Percentiles rank a stretch among this genome's conserved stretches.
Conservation (phyloP, 768 basidiomycete species). For the Leccinum imitatum region DNA sequence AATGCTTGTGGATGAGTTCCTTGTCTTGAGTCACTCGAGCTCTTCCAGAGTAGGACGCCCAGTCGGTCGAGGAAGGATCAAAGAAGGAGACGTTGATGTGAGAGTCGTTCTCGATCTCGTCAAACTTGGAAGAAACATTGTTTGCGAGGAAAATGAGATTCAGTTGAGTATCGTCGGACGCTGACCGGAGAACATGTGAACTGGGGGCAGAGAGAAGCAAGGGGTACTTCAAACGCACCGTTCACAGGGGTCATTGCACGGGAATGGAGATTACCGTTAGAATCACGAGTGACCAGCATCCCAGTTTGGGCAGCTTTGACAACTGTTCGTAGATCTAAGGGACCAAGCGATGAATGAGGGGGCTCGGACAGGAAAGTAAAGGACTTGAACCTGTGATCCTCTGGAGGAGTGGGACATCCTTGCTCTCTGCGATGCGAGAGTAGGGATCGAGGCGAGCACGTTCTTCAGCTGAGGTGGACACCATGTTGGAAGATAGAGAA, state of each 20-base stretch:
- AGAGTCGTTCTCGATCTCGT: constrained; percentile 71
- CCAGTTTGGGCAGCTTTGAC: constrained; percentile 62
- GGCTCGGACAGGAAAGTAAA: not conserved
- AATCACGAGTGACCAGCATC: constrained; percentile 75
- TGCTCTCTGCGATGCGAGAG: constrained; percentile 61
- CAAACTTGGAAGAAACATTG: constrained; percentile 68
- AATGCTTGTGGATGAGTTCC: constrained; percentile 62
- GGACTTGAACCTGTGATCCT: constrained; percentile 55
- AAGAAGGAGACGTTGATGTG: constrained; percentile 83
- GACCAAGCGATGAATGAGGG: not conserved
- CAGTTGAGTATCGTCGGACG: constrained; percentile 44
- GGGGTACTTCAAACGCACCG: constrained; percentile 40
- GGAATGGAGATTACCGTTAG: constrained; percentile 70
- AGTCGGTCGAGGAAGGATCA: constrained; percentile 66
- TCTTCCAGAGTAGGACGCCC: constrained; percentile 78
- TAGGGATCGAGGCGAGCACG: constrained; percentile 65
- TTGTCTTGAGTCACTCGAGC: constrained; percentile 66
- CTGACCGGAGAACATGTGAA: constrained; percentile 30
- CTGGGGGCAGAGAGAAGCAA: not conserved
- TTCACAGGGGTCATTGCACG: constrained; percentile 77
- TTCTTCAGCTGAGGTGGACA: constrained; percentile 21
- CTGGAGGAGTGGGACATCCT: constrained; percentile 54
- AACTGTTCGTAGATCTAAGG: constrained; percentile 60
- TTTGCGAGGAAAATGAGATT: constrained; percentile 73
- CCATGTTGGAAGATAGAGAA: constrained; percentile 15